phyloP scores from a whole-genome alignment of 2,329 filamentous ascomycete species.

The Chaetothyriales sp. region DNA sequence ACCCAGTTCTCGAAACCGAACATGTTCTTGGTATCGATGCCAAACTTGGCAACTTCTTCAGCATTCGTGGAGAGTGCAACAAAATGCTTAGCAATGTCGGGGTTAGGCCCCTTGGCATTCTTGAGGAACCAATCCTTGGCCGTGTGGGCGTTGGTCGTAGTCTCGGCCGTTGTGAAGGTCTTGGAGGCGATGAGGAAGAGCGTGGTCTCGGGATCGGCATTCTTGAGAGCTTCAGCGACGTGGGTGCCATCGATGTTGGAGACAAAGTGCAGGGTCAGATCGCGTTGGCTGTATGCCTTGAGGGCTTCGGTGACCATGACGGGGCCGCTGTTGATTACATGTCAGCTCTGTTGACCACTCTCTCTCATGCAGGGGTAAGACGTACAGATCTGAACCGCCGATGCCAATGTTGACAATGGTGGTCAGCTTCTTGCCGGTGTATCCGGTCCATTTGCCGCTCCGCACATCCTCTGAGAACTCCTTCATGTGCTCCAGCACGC shows the following conservation, averaged over 20 bases:
- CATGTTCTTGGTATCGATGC: slow-evolving; percentile 98
- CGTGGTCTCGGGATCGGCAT: slow-evolving; percentile 92
- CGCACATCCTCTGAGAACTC: slow-evolving; percentile 91
- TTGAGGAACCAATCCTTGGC: slow-evolving; percentile 95
- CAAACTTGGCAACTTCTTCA: slow-evolving; percentile 90
- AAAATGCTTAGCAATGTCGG: slow-evolving; percentile 89
- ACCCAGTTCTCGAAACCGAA: slow-evolving; percentile 99
- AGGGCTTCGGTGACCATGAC: slow-evolving; percentile 98
- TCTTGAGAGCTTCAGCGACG: slow-evolving; percentile 78
- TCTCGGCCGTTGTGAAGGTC: slow-evolving; percentile 98
- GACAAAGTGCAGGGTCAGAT: slow-evolving; percentile 88
- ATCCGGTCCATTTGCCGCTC: slow-evolving; percentile 93
- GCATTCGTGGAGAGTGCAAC: slow-evolving; percentile 96
- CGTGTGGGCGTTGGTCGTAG: slow-evolving; percentile 88
- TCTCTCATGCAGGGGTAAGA: slow-evolving; percentile 13
- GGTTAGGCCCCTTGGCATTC: slow-evolving; percentile 50
- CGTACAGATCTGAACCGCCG: slow-evolving; percentile 93
- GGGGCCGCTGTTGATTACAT: slow-evolving; percentile 51
- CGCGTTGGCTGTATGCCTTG: slow-evolving; percentile 78
- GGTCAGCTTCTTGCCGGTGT: slow-evolving; percentile 90
- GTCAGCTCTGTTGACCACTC: slow-evolving; percentile 16
- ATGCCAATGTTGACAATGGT: slow-evolving; percentile 97
- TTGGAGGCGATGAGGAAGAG: slow-evolving; percentile 97
- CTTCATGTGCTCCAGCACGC: slow-evolving; percentile 92
- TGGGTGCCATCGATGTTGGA: slow-evolving; percentile 99